phyloP scores from a whole-genome alignment of 116 monocot genomes.

The Zostera marina region DNA sequence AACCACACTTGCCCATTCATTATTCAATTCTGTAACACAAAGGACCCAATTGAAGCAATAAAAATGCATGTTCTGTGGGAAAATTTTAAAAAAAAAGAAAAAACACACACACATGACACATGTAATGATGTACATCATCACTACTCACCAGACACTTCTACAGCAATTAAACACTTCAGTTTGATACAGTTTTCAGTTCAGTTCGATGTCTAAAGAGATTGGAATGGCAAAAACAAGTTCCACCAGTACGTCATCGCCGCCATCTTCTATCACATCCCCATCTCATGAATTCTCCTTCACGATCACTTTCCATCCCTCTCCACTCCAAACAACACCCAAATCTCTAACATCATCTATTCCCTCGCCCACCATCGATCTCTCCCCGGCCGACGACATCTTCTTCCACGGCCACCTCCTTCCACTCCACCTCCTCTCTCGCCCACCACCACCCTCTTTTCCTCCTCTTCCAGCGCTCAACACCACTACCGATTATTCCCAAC shows the following conservation, averaged over 20 bases:
- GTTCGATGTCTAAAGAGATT: constrained; percentile 1
- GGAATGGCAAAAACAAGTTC: neutral
- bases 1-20: neutral
- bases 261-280: constrained; percentile 17
- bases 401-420: constrained; percentile 54
- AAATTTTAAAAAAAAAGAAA: neutral
- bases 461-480: constrained; percentile 1
- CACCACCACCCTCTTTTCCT: constrained; percentile 4
- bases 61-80: neutral
- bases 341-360: neutral
- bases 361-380: constrained; percentile 9
- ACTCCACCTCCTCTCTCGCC: constrained; percentile 26
- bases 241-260: neutral
- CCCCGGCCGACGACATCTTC: constrained; percentile 45
- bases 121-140: neutral
- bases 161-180: no score
- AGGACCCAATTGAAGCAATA: neutral
- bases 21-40: neutral
- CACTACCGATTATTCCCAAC: constrained; percentile 3
- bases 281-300: constrained; percentile 33
- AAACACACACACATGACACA: neutral
- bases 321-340: constrained; percentile 2
- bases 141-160: neutral
- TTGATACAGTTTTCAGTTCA: no score
- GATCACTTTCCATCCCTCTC: constrained; percentile 23